phyloP scores from a whole-genome alignment of 2,329 filamentous ascomycete species.

The Talaromyces albobiverticillius region DNA sequence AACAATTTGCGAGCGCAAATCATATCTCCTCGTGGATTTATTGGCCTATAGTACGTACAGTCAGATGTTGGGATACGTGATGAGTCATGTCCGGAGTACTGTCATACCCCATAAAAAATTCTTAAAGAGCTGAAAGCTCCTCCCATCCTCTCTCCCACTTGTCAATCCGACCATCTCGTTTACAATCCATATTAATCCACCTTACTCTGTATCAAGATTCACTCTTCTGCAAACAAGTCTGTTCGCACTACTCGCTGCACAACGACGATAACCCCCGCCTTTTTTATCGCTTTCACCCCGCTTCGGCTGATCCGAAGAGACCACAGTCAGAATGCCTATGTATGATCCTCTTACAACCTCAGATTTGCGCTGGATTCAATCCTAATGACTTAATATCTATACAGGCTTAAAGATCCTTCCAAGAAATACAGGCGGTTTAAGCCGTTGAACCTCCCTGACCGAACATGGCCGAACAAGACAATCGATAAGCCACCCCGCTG shows the following conservation, averaged over 20 bases:
- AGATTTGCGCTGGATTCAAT: neutral
- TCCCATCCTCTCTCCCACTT: neutral
- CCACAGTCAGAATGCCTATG: slow-evolving; percentile 34
- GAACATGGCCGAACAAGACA: slow-evolving; percentile 75
- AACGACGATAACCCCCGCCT: slow-evolving; percentile 2
- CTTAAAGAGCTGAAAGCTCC: neutral
- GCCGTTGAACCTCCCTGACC: slow-evolving; percentile 48
- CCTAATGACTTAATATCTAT: slow-evolving; percentile 10
- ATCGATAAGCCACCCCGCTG: slow-evolving; percentile 84
- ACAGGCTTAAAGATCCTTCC: slow-evolving; percentile 49
- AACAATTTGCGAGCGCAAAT: too few relatives aligned
- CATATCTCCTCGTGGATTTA: too few relatives aligned
- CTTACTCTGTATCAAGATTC: neutral
- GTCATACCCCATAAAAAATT: neutral
- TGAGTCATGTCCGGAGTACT: neutral
- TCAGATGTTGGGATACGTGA: neutral
- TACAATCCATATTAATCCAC: neutral
- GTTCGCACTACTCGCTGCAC: neutral
- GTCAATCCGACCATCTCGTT: neutral
- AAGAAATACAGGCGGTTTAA: slow-evolving; percentile 48
- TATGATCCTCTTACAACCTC: slow-evolving; percentile 20
- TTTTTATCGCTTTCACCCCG: slow-evolving; percentile 20
- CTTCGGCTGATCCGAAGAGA: too few relatives aligned
- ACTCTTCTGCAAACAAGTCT: neutral
- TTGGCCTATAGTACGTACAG: too few relatives aligned